These are phyloP conservation scores for Mycosphaerelloides madeirae DNA, from an alignment of 2,329 filamentous ascomycete species.

Conservation along the genomic window DNA sequence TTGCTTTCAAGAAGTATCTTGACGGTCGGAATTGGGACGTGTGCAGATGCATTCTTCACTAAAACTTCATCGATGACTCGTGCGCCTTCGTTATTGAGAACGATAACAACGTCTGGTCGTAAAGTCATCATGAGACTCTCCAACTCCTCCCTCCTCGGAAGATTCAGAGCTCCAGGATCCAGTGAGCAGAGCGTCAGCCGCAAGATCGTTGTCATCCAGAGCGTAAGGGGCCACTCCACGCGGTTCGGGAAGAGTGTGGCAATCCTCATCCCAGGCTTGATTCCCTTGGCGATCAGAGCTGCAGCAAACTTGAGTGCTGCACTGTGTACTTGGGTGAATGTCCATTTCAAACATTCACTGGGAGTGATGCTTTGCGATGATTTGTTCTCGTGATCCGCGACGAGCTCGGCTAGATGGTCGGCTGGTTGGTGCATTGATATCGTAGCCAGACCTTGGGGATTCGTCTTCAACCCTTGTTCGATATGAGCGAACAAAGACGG, in stretches of 20 bases:
- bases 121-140: constrained; percentile 8
- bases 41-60: not conserved
- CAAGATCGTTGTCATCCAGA: constrained; percentile 10
- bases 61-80: constrained; percentile 7
- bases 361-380: not conserved
- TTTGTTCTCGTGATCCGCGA: not conserved
- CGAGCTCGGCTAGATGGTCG: constrained; percentile 6
- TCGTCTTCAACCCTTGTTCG: constrained; percentile 8
- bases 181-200: constrained; percentile 12
- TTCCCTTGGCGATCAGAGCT: constrained; percentile 6
- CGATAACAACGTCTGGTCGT: constrained; percentile 12
- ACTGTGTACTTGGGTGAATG: constrained; percentile 12
- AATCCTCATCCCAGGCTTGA: constrained; percentile 13
- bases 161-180: constrained; percentile 12
- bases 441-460: constrained; percentile 8
- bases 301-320: constrained; percentile 9
- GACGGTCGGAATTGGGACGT: constrained; percentile 1
- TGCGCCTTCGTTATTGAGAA: constrained; percentile 4
- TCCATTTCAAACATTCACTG: constrained; percentile 12
- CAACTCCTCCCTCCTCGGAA: constrained; percentile 12
- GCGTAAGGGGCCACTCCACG: constrained; percentile 13
- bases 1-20: constrained; percentile 10
- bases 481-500: constrained; percentile 9
- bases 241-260: constrained; percentile 17
- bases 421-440: constrained; percentile 5